Base-by-base conservation (phyloP, 306 rosid genomes). In the Quercus wislizeni region DNA sequence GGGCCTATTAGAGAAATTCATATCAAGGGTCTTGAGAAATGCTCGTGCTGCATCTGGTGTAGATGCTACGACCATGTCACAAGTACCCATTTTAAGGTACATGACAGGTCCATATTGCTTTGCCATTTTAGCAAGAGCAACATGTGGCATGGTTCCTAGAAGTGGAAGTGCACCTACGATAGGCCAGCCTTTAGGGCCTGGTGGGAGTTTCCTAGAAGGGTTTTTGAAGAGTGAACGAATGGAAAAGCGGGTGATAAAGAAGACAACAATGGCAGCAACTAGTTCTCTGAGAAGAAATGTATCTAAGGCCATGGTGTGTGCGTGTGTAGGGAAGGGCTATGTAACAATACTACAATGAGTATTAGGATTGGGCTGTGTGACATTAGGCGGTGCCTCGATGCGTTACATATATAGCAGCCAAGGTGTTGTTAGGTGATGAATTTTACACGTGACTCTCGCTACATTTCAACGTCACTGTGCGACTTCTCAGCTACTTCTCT, bases 141-240 rank as follows among this genome's bases (percentile, higher is more conserved):
- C 85, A 41, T 85, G 89, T 5, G 91, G 91, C 89, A 83, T 85
- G 80, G 55, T 17, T 1, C 91, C 91, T 13, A 88, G 65, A 0
- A 80, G 84, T 15, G 91, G 87, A 13, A 88, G 82, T 25, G 80
- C 81, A 2, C 91, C 91, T 6, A 85, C 55, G 59, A 88, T 27
- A 2, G 91, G 89, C 91, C 87, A 88, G 67, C 91, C 91, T 69
- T 71, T 85, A n/a, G 89, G 91, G 2, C 89, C 89, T 0, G 91
- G 91, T 23, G 91, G 89, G 52, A 88, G 63, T 8, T 55, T 78
- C 31, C 35, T 20, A 20, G 0, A 9, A 6, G 68, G 30, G 56
- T 5, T 8, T 30, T 2, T 15, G 13, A 76, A 17, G 19, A 83
- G 76, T 17, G 71, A 64, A 21, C 80, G 57, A 46, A 83, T 64